These are phyloP conservation scores for Rhodomyrtus tomentosa DNA, from an alignment of 345 rosid genomes.

Conservation along the genomic window DNA sequence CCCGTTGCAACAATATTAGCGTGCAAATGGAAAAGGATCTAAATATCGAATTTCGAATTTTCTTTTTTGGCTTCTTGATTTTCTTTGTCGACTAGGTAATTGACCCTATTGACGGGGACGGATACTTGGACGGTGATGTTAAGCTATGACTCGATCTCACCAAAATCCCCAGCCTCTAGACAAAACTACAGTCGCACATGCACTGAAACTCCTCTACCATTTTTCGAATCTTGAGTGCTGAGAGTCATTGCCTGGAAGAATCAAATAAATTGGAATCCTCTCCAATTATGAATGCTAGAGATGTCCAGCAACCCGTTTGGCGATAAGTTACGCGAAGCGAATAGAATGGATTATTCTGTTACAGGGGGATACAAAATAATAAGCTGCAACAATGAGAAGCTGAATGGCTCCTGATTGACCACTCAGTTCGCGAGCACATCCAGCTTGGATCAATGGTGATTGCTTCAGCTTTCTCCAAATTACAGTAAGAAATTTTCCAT, in stretches of 20 bases:
- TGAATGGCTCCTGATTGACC: background rate
- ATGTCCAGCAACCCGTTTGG: background rate
- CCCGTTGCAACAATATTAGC: background rate
- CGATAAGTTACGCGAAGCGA: background rate
- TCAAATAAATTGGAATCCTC: background rate
- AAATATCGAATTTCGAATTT: background rate
- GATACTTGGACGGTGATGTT: background rate
- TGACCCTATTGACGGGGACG: background rate
- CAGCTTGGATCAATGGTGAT: background rate
- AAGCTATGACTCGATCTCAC: background rate
- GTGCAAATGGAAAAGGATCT: background rate
- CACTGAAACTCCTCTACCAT: background rate
- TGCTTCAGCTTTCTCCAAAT: background rate
- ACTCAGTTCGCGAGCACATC: background rate
- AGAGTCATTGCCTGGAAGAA: background rate
- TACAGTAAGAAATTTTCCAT: background rate
- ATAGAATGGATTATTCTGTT: background rate
- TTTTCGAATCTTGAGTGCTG: background rate
- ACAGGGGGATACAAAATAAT: background rate
- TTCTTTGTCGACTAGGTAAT: background rate
- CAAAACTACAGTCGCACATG: too few species aligned
- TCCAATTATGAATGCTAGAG: background rate
- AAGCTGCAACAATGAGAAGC: background rate
- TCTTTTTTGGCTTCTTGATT: background rate
- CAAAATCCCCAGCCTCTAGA: background rate